Base-by-base conservation (phyloP, 2,329 filamentous ascomycete genomes). In the Colletotrichum caudatum region DNA sequence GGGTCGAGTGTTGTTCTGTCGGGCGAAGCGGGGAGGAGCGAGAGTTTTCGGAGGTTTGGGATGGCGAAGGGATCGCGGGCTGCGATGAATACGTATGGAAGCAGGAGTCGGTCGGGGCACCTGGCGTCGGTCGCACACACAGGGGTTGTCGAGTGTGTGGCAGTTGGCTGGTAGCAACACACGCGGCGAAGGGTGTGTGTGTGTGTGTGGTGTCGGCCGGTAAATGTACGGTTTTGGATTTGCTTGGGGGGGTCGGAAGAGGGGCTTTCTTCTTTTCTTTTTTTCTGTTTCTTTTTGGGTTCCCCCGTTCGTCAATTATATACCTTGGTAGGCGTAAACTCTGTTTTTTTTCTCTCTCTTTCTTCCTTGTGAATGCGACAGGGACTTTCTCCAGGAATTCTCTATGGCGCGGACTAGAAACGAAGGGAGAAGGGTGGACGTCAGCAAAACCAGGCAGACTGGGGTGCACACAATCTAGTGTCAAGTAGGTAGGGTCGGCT, bases 1-100 rank as follows among this genome's bases (percentile, higher is more conserved):
- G 76, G 76, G 50, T 77, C 51, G 78, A 48, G 57, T 26, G 41
- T 68, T 26, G 41, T 68, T 58, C 57, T 26, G 51, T 26, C n/a
- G 48, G 35, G 61, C 46, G 50, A 48, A 63, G 58, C n/a, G 50
- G 51, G 39, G 35, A 50, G 63, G 54, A 57, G n/a, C 37, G 67
- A 70, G 64, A 51, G 68, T 57, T 62, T 60, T 59, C 64, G 68
- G 58, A 63, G 56, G 64, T 53, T 54, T 53, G 51, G 50, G 14
- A 33, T 61, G 58, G 58, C 26, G 62, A 44, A n/a, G 62, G 39
- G 39, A 35, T 64, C 18, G 62, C 39, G 26, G 60, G 11, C 37
- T 59, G 63, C 63, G 53, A 50, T 39, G 63, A 39, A n/a, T 29
- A 29, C 2, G 29, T 29, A 29, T 33, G 14, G 50, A 48, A 37